Evolutionary conservation across 352 stramenopile species (phyloP).

Genomic region (Phytophthora capsici): DNA sequence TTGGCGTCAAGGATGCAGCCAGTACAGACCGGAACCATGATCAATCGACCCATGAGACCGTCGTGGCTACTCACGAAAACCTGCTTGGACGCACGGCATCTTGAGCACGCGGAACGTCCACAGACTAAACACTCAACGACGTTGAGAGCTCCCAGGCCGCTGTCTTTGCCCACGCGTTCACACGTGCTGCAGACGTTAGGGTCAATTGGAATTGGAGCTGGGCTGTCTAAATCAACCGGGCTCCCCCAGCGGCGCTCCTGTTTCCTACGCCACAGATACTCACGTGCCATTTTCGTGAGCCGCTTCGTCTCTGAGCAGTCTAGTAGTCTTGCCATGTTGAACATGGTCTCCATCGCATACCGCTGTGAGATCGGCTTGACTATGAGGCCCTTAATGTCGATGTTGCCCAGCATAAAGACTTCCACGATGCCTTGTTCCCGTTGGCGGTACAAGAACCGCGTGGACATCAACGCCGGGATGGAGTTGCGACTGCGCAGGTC

Average conservation of each 20-base stretch:
- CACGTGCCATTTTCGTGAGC: constrained; percentile 50
- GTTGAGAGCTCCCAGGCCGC: constrained; percentile 24
- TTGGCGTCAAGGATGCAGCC: constrained; percentile 48
- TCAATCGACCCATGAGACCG: constrained; percentile 41
- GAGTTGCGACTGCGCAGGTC: constrained; percentile 41
- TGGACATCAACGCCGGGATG: constrained; percentile 33
- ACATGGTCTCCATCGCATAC: constrained; percentile 34
- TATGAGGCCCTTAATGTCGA: constrained; percentile 35
- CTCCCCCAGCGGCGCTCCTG: constrained; percentile 8
- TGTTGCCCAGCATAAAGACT: constrained; percentile 46
- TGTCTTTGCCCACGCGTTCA: constrained; percentile 18
- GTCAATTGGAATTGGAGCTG: background rate
- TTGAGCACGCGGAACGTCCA: constrained; percentile 28
- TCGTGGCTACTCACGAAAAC: constrained; percentile 51
- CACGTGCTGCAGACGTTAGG: constrained; percentile 31
- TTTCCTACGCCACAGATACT: constrained; percentile 27
- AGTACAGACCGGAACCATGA: constrained; percentile 47
- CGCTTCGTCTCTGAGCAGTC: constrained; percentile 55
- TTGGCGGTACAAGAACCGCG: constrained; percentile 52
- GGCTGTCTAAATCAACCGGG: constrained; percentile 8
- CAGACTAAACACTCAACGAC: constrained; percentile 38
- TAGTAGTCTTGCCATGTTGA: constrained; percentile 40
- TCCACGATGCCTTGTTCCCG: constrained; percentile 40
- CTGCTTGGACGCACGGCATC: constrained; percentile 37
- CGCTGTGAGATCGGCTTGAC: constrained; percentile 27